Evolutionary conservation across 2,329 filamentous ascomycete genomes (phyloP), one percentile per base, ranked within the genome.

Genomic region (Colletotrichum orbiculare): DNA sequence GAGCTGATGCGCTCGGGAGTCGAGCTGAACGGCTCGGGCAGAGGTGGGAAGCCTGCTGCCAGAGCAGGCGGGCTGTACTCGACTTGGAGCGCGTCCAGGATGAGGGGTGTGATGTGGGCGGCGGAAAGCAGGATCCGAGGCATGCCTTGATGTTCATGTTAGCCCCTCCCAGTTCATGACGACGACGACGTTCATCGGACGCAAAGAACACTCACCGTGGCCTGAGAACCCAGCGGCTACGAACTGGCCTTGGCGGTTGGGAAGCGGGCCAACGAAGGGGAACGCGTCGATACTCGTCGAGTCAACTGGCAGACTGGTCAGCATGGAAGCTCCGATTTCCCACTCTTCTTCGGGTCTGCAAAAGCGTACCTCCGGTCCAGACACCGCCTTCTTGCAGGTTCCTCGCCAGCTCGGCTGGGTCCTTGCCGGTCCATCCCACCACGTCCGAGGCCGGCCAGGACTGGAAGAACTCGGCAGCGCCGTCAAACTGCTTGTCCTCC

Each of bases 271-370:
- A 11, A 54, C 52, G 1, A 54, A 54, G 2, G 52, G 52, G 38
- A 54, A 54, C 4, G 17, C 38, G 52, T 54, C 52, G 33, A 54
- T 54, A n/a, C 52, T 54, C 52, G 34, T 43, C 17, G 52, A 54
- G 52, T 54, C 52, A 8, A 54, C 52, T 54, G 13, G 15, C 2
- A 45, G 33, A 43, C 4, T 45, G 48, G 12, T 9, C 9, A 13
- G 10, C 25, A 25, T 4, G 25, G 4, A 25, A 25, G 25, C 25
- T 25, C 25, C 25, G 3, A 25, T 25, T 25, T 25, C 25, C 25
- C 25, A 25, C 25, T 25, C 25, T 5, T 25, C 25, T 25, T 25
- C 25, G 25, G 5, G 25, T 25, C 25, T 25, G 25, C 25, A 25
- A 25, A 4, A 25, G 25, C 4, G 25, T 45, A 54, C 52, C 52